Percentiles rank a stretch among this genome's conserved stretches.
phyloP scores from a whole-genome alignment of 2,329 filamentous ascomycete genomes.

The Volutella citrinella region DNA sequence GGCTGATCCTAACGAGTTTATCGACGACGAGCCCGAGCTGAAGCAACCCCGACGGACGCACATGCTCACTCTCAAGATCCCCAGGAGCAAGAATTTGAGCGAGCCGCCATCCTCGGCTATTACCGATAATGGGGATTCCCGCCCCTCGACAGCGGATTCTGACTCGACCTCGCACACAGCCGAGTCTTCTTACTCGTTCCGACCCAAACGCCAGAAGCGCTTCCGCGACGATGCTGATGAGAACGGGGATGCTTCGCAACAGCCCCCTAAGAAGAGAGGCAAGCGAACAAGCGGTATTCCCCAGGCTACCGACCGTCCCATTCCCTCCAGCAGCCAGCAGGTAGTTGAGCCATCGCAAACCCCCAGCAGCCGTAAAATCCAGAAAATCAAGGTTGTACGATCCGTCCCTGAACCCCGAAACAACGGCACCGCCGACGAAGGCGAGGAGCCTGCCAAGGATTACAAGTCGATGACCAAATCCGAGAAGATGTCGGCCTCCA shows the following conservation, averaged over 20 bases:
- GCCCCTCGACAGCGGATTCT: constrained; percentile 52
- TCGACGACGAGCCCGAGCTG: constrained; percentile 25
- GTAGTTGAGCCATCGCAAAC: constrained; percentile 18
- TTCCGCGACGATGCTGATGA: constrained; percentile 49
- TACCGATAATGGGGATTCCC: constrained; percentile 43
- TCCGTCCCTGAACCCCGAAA: constrained; percentile 26
- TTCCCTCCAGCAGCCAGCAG: constrained; percentile 8
- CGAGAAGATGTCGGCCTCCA: constrained; percentile 64
- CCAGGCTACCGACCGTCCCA: constrained; percentile 11
- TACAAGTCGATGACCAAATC: constrained; percentile 62
- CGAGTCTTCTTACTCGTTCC: constrained; percentile 51
- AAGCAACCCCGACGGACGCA: constrained; percentile 31
- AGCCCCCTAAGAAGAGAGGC: constrained; percentile 37
- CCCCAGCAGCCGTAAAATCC: constrained; percentile 28
- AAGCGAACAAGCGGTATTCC: constrained; percentile 24
- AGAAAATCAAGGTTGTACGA: constrained; percentile 39
- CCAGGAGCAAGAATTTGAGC: constrained; percentile 38
- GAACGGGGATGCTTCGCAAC: constrained; percentile 33
- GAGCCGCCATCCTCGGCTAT: constrained; percentile 35
- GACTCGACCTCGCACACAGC: constrained; percentile 47
- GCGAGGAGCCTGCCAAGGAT: constrained; percentile 46
- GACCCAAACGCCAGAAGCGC: constrained; percentile 53
- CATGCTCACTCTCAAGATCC: constrained; percentile 38
- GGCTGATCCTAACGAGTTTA: constrained; percentile 25
- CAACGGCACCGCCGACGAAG: constrained; percentile 24